Base-by-base conservation (phyloP, 2,329 filamentous ascomycete genomes). In the Neobulgaria alba region DNA sequence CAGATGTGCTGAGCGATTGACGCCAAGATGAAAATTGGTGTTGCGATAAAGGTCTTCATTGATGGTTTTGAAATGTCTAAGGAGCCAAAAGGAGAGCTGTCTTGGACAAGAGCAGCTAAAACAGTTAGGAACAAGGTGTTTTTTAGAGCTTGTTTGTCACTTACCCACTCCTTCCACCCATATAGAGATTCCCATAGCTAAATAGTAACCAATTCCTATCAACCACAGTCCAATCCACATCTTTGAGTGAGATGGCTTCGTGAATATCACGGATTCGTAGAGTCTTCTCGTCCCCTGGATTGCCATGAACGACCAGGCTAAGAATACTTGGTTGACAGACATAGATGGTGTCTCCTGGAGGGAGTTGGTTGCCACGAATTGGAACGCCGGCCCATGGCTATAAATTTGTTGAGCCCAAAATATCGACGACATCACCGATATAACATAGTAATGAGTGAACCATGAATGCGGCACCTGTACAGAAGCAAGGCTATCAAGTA, bases 141-240 rank as follows among this genome's bases (percentile, higher is more conserved):
- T n/a, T 17, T n/a, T 34, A 5, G n/a, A 7, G 12, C 10, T 34
- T 34, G 12, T 17, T 34, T 16, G 31, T 8, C 19, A 60, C 73
- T 57, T 68, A 88, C 85, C 64, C 37, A 78, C 76, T 38, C 81
- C 85, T 61, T 96, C 87, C 44, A 93, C 72, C 89, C 89, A 95
- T 23, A 95, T 67, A 3, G 85, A 75, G 34, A 94, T 58, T 39
- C 79, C 79, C 54, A 85, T 82, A 43, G 69, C 69, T 4, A 79
- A 56, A 62, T 98, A 98, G 62, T 85, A 96, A 8, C 66, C 63
- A 36, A 92, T 62, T 0, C 88, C 92, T 30, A 95, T 61, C 12
- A 82, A 49, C 81, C 87, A 96, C 59, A 95, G 85, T 12, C 80
- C 75, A 47, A 89, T 63, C 77, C 82, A 88, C 90, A 98, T 98